These are phyloP conservation scores for Theobroma grandiflorum DNA, from an alignment of 441 rosid species.

Conservation along the genomic window DNA sequence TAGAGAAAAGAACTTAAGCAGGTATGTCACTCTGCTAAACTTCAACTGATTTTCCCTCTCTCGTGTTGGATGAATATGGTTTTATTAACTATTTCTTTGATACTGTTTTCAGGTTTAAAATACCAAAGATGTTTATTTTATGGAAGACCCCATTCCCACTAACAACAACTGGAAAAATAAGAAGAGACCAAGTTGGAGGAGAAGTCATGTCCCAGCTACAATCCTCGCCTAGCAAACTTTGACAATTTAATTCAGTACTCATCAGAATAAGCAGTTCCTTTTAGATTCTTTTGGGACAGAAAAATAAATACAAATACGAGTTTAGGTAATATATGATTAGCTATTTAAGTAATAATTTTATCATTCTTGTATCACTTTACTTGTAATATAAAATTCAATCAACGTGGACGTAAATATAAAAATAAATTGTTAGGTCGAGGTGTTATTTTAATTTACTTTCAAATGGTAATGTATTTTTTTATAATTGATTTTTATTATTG, in stretches of 20 bases:
- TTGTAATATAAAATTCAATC: no score
- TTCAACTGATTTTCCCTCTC: neutral
- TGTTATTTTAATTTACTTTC: no score
- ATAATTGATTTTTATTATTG: no score
- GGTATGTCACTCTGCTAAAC: conserved; percentile 47
- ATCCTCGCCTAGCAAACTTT: conserved; percentile 58
- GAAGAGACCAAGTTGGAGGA: conserved; percentile 64
- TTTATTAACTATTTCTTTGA: conserved; percentile 1
- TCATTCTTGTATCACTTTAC: no score
- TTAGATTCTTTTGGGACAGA: neutral
- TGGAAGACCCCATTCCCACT: conserved; percentile 76
- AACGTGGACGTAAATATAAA: no score
- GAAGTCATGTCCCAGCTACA: conserved; percentile 53
- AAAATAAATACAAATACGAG: no score
- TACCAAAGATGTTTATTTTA: conserved; percentile 61
- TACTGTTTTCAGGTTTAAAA: conserved; percentile 68
- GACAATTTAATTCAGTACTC: conserved; percentile 25
- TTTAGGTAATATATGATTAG: no score
- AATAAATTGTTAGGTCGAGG: no score
- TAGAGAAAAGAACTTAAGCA: conserved; percentile 56
- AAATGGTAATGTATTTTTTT: no score
- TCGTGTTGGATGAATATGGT: neutral
- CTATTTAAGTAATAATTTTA: no score
- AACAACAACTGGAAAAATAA: conserved; percentile 74
- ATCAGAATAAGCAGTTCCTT: neutral